A percentile compares a stretch with the other conserved stretches of the same genome.
phyloP scores from a whole-genome alignment of 1,284 basidiomycete genomes.

The Leccinum subrobustum region DNA sequence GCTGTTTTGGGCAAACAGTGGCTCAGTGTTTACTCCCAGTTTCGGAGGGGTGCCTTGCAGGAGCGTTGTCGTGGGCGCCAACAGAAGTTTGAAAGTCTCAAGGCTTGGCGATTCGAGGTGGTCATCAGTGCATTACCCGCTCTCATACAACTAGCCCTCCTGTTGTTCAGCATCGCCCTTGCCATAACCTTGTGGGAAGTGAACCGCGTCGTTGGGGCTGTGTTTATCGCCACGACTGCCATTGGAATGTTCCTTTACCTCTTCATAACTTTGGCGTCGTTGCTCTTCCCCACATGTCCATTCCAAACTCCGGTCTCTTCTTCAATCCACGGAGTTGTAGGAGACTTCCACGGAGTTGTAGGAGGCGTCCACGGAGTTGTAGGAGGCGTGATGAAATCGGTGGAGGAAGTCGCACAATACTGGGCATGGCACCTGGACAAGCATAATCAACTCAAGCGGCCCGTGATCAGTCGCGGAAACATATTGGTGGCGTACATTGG shows the following conservation, averaged over 20 bases:
- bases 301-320: constrained; percentile 18
- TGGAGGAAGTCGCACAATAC: constrained; percentile 7
- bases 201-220: constrained; percentile 6
- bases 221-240: constrained; percentile 6
- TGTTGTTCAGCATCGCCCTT: constrained; percentile 13
- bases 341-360: not conserved
- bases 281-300: constrained; percentile 14
- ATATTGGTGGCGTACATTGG: not conserved
- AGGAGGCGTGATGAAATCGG: constrained; percentile 1
- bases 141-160: constrained; percentile 16
- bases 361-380: not conserved
- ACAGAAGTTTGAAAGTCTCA: constrained; percentile 17
- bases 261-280: constrained; percentile 14
- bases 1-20: constrained; percentile 19
- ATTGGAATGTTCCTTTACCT: constrained; percentile 12
- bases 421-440: constrained; percentile 6
- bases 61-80: constrained; percentile 17
- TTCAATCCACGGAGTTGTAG: not conserved
- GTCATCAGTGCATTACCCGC: constrained; percentile 12
- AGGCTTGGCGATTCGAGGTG: constrained; percentile 11
- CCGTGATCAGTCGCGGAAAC: not conserved
- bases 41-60: not conserved
- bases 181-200: constrained; percentile 11
- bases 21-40: constrained; percentile 10
- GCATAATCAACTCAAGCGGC: not conserved